These are phyloP conservation scores for Phytophthora boehmeriae DNA, from an alignment of 352 stramenopile species.

Conservation along the genomic window DNA sequence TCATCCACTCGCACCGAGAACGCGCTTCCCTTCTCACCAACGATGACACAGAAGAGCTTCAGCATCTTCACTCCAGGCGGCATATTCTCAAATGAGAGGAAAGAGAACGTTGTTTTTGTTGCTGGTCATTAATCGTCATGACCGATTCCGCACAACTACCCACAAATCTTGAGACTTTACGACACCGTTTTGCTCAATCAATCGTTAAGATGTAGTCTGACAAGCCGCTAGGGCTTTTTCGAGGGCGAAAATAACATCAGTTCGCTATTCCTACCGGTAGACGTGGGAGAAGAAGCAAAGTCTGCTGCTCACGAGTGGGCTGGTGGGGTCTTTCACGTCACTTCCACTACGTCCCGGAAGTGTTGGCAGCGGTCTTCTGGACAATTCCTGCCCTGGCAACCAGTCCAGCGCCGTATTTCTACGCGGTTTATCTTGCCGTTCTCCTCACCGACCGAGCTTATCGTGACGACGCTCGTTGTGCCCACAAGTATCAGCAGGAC, in stretches of 20 bases:
- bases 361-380: slow-evolving; percentile 85
- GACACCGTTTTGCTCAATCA: no score
- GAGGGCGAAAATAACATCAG: no score
- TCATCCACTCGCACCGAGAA: background rate
- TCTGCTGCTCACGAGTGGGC: slow-evolving; percentile 90
- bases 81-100: background rate
- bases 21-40: background rate
- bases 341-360: slow-evolving; percentile 96
- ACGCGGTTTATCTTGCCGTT: slow-evolving; percentile 91
- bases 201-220: no score
- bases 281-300: slow-evolving; percentile 90
- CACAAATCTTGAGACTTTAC: no score
- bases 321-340: slow-evolving; percentile 96
- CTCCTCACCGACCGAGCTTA: slow-evolving; percentile 95
- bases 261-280: no score
- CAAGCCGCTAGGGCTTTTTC: no score
- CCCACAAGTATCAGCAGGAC: slow-evolving; percentile 96
- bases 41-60: background rate
- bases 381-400: slow-evolving; percentile 65
- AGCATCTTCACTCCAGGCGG: background rate
- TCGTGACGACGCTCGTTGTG: slow-evolving; percentile 95
- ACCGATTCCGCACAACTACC: no score
- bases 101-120: no score
- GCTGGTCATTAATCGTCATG: no score
- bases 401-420: slow-evolving; percentile 86